Evolutionary conservation across 176 grass and related monocot genomes (phyloP), one percentile per base, ranked within the genome.

Genomic region (Cocos nucifera): DNA sequence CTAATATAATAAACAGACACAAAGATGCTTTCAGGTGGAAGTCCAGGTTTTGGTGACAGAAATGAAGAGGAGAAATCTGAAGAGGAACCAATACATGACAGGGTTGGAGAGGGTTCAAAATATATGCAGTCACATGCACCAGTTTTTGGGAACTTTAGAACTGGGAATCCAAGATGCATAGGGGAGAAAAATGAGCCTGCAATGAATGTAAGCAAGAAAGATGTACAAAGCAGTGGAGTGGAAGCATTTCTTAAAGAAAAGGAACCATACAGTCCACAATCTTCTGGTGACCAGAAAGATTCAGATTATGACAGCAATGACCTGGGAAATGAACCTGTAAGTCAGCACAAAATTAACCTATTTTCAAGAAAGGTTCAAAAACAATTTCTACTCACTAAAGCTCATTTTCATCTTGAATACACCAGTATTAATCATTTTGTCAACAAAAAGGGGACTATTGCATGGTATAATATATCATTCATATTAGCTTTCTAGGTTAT

Each of bases 231-330:
- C 28, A 56, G 24, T 27, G 56, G 22, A 54, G 27, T 49, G 28
- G 56, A 77, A 50, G 51, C 69, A 0, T 22, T 54, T 48, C 17
- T 82, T 66, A 61, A 67, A 53, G 81, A 77, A 17, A 85, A 77
- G 66, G 76, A 73, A 16, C 62, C 68, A 16, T 91, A 72, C 10
- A 73, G 76, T 54, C 76, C 84, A 66, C 81, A 86, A 66, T 85
- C 71, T 29, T 88, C 84, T 29, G 81, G 76, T 14, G 87, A 78
- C 3, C 70, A 56, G 30, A 76, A 70, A 66, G 75, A 78, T 75
- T 65, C 77, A 64, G 74, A 88, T 53, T 82, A 78, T 64, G 93
- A 91, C 50, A 97, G 93, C 73, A 85, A 85, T 74, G 76, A 83
- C 35, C 64, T 61, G 51, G 59, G 78, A 80, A 80, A 75, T 67